Evolutionary conservation across 208 protist species (phyloP).

Genomic region (Trypanosoma conorhini): DNA sequence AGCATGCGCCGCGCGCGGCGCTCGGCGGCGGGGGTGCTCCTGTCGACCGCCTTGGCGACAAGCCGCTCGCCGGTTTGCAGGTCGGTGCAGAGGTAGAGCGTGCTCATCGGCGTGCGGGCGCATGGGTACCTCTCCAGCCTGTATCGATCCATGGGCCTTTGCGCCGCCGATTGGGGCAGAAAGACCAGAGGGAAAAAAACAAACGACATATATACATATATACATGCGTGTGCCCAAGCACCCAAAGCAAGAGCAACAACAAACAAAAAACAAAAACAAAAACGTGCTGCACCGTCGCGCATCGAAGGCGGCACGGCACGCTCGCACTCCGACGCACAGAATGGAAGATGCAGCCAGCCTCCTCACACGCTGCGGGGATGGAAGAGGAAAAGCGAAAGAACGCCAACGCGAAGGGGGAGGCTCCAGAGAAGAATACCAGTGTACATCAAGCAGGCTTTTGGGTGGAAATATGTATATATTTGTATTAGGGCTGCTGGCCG

Average conservation of each 20-base stretch:
- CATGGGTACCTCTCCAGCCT: conserved; percentile 48
- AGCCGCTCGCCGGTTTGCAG: conserved; percentile 36
- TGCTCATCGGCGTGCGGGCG: conserved; percentile 28
- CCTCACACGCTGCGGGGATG: too few relatives aligned
- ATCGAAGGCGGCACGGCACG: too few relatives aligned
- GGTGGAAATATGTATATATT: too few relatives aligned
- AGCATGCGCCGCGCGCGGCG: conserved; percentile 40
- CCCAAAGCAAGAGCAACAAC: background rate
- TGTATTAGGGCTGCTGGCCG: background rate
- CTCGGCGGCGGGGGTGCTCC: conserved; percentile 27
- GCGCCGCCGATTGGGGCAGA: background rate
- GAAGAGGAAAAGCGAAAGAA: conserved; percentile 8
- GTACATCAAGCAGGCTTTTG: conserved; percentile 2
- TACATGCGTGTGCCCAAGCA: too few relatives aligned
- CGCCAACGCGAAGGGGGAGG: conserved; percentile 12
- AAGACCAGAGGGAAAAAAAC: background rate
- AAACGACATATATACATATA: background rate
- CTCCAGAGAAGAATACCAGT: conserved; percentile 3
- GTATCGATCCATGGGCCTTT: conserved; percentile 43
- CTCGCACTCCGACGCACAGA: background rate
- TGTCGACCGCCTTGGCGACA: conserved; percentile 74
- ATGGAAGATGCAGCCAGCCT: background rate
- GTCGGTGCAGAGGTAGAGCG: conserved; percentile 59
- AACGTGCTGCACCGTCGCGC: background rate
- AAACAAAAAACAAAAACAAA: conserved; percentile 3